Evolutionary conservation across 371 early-diverging fungal species (phyloP).

Genomic region (Mucor velutinosus): DNA sequence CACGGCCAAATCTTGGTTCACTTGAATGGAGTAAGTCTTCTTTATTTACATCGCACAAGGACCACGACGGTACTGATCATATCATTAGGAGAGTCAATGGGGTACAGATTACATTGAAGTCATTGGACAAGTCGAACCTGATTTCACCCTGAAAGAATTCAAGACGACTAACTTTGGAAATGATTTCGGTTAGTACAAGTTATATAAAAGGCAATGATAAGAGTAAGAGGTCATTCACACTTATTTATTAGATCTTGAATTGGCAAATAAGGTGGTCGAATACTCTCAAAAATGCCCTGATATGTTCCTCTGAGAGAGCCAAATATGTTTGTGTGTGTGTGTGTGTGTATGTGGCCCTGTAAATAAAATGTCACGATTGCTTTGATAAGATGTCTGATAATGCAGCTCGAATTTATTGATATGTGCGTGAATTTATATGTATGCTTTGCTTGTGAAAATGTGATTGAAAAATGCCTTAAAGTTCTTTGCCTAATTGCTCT

Average conservation of each 20-base stretch:
- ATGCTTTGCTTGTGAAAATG: neutral
- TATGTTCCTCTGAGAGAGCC: conserved; percentile 34
- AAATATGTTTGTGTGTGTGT: too few relatives aligned
- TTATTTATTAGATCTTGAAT: conserved; percentile 31
- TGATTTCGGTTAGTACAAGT: conserved; percentile 27
- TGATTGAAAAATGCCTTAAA: neutral
- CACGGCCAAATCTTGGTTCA: conserved; percentile 52
- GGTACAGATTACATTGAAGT: conserved; percentile 46
- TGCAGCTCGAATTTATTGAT: neutral
- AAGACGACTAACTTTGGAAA: conserved; percentile 44
- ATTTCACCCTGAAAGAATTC: conserved; percentile 46
- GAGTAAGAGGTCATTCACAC: neutral
- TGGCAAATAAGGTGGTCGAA: conserved; percentile 50
- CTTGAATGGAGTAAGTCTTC: conserved; percentile 51
- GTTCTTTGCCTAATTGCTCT: conserved; percentile 61
- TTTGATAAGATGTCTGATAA: neutral
- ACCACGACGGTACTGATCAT: neutral
- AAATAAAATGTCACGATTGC: neutral
- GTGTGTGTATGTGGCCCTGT: neutral
- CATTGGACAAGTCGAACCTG: conserved; percentile 45
- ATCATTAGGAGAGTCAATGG: conserved; percentile 44
- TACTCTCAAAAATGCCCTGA: conserved; percentile 44
- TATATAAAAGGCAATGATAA: neutral
- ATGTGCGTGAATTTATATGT: neutral
- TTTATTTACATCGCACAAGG: neutral